Base-by-base conservation (phyloP, 345 rosid genomes). In the Euphorbia peplus region DNA sequence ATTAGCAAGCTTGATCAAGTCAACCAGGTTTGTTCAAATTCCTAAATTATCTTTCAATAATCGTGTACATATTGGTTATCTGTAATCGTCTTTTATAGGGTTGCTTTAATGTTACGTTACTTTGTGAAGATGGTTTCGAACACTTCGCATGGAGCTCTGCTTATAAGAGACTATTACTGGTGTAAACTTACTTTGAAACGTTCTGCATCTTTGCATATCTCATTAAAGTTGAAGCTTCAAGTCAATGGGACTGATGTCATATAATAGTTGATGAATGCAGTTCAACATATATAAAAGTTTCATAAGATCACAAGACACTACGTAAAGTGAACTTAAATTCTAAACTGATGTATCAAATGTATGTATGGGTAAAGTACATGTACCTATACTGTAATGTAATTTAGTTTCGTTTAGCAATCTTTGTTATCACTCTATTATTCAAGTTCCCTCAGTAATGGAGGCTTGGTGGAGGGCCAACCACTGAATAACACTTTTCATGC, bases 1-100 rank as follows among this genome's bases (percentile, higher is more conserved):
- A 93, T 93, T 71, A 89, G 98, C 95, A 93, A 93, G 86, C 97
- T 89, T 54, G 98, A 93, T 81, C 91, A 93, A 89, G 98, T 93
- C 70, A 91, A 93, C 65, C 97, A 91, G 98, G 98, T 93, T 71
- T 67, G 86, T 65, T 24, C 10, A 16, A 35, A 65, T 29, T 51
- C 22, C 32, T 42, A 52, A 24, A 26, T 41, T 44, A 13, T 39
- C 24, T 22, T 46, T 18, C 12, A 55, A 8, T 8, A 14, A 32
- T 53, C 15, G 16, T 3, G 37, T 32, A 6, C 6, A 32, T 2
- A 32, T 32, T 32, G 37, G 37, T 55, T 13, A 44, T 44, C 50
- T 44, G 50, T 5, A 5, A 11, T 44, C 4, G 18, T 44, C 50
- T 7, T 44, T 11, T 44, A 44, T 44, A 44, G 50, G 15, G 50